These are phyloP conservation scores for Amanita rubescens DNA, from an alignment of 768 basidiomycete species.

Conservation along the genomic window DNA sequence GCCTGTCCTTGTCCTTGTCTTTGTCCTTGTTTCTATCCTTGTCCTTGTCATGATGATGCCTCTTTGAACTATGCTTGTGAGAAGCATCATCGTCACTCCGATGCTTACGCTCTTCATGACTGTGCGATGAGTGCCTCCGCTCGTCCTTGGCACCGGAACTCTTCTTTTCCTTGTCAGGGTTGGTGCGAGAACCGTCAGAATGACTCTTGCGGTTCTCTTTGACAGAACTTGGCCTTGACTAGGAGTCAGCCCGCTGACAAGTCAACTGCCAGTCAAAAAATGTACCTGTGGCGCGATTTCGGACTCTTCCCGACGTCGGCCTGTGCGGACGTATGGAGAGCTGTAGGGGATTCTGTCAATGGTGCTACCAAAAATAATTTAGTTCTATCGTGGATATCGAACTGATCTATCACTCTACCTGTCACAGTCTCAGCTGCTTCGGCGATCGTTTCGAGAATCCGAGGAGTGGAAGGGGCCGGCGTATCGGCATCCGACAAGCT, in stretches of 20 bases:
- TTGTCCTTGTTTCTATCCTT: not conserved
- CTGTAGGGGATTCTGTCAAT: not conserved
- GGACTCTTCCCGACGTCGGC: not conserved
- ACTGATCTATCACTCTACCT: not conserved
- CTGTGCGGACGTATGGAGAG: not conserved
- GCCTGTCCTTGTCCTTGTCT: not conserved
- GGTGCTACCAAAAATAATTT: slow-evolving; percentile 1
- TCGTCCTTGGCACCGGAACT: not conserved
- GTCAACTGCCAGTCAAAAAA: not conserved
- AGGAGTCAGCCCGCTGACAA: not conserved
- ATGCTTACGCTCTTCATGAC: not conserved
- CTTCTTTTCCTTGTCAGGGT: not conserved
- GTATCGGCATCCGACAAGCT: slow-evolving; percentile 9
- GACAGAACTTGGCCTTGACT: not conserved
- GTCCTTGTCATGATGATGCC: not conserved
- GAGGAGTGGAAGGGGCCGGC: not conserved
- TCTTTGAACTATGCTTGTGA: slow-evolving; percentile 4
- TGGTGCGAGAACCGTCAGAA: not conserved
- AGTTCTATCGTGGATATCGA: not conserved
- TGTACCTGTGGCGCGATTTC: not conserved
- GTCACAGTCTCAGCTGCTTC: slow-evolving; percentile 3
- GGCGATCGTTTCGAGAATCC: slow-evolving; percentile 6
- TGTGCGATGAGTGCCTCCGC: not conserved
- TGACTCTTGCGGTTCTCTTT: not conserved
- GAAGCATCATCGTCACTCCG: slow-evolving; percentile 6